Evolutionary conservation across 805 yeast species (phyloP).

Genomic region (Ogataea paradorogensis): DNA sequence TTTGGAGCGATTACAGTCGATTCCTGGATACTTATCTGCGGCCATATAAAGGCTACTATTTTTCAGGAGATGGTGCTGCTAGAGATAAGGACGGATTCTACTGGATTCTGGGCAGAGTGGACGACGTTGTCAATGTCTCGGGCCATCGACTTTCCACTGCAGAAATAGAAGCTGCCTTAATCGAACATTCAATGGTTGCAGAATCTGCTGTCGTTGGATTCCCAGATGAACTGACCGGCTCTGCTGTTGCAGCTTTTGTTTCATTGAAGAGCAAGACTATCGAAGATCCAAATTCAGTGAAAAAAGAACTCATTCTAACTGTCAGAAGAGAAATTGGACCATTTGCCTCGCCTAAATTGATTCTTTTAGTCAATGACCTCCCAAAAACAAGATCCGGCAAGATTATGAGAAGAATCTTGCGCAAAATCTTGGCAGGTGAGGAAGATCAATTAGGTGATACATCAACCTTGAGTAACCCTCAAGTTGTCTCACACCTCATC

Average conservation of each 20-base stretch:
- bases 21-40: conserved; percentile 78
- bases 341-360: conserved; percentile 79
- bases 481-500: conserved; percentile 65
- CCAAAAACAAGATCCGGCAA: conserved; percentile 87
- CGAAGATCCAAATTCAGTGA: conserved; percentile 50
- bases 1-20: conserved; percentile 73
- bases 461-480: conserved; percentile 74
- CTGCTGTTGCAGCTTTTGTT: conserved; percentile 81
- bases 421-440: conserved; percentile 72
- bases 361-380: conserved; percentile 69
- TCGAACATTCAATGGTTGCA: conserved; percentile 66
- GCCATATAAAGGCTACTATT: conserved; percentile 79
- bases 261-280: conserved; percentile 56
- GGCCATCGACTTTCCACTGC: conserved; percentile 89
- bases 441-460: conserved; percentile 81
- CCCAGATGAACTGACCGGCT: conserved; percentile 81
- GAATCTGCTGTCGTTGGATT: conserved; percentile 85
- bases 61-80: conserved; percentile 90
- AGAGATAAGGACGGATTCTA: conserved; percentile 80
- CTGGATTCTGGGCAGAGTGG: conserved; percentile 86
- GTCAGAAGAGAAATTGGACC: conserved; percentile 83
- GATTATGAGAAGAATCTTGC: conserved; percentile 81
- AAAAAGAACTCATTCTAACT: conserved; percentile 62
- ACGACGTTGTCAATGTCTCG: conserved; percentile 83
- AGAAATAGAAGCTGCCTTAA: conserved; percentile 79